Evolutionary conservation across 164 flowering plant species (phyloP).

Genomic region (Nymphaea colorata): DNA sequence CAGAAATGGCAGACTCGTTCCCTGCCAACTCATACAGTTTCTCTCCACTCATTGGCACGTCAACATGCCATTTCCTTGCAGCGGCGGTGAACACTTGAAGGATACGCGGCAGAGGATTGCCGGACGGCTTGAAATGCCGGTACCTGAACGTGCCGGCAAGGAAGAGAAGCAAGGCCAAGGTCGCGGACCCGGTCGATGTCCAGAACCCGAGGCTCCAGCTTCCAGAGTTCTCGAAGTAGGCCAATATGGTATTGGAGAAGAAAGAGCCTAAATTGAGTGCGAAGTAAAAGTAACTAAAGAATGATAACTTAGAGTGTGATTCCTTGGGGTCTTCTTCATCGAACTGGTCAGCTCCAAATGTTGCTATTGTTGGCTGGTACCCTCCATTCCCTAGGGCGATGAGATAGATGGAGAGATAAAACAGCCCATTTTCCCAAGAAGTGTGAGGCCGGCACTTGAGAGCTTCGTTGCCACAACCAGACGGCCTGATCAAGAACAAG

Average conservation of each 20-base stretch:
- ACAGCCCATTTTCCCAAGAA: slow-evolving; percentile 22
- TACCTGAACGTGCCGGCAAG: slow-evolving; percentile 35
- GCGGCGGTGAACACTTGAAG: slow-evolving; percentile 74
- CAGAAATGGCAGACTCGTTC: slow-evolving; percentile 58
- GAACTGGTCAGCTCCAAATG: slow-evolving; percentile 87
- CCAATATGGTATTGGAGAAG: slow-evolving; percentile 79
- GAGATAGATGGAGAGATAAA: slow-evolving; percentile 64
- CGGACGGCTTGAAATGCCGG: slow-evolving; percentile 45
- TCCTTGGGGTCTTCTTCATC: slow-evolving; percentile 34
- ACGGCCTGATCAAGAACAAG: slow-evolving; percentile 49
- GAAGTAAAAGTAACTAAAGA: slow-evolving; percentile 75
- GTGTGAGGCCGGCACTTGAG: slow-evolving; percentile 26
- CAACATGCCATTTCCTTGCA: slow-evolving; percentile 31
- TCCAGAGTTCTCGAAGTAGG: slow-evolving; percentile 68
- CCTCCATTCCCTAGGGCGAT: slow-evolving; percentile 92
- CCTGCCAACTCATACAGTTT: slow-evolving; percentile 63
- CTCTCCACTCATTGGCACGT: slow-evolving; percentile 15
- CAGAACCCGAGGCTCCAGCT: slow-evolving; percentile 67
- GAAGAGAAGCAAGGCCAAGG: slow-evolving; percentile 34
- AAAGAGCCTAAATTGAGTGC: slow-evolving; percentile 69
- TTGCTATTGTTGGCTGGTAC: slow-evolving; percentile 87
- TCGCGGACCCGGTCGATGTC: slow-evolving; percentile 47
- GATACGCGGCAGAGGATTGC: slow-evolving; percentile 73
- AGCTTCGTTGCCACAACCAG: slow-evolving; percentile 48
- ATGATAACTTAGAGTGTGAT: slow-evolving; percentile 25